phyloP scores from a whole-genome alignment of 2,329 filamentous ascomycete species.

The Cladosporium sp. region DNA sequence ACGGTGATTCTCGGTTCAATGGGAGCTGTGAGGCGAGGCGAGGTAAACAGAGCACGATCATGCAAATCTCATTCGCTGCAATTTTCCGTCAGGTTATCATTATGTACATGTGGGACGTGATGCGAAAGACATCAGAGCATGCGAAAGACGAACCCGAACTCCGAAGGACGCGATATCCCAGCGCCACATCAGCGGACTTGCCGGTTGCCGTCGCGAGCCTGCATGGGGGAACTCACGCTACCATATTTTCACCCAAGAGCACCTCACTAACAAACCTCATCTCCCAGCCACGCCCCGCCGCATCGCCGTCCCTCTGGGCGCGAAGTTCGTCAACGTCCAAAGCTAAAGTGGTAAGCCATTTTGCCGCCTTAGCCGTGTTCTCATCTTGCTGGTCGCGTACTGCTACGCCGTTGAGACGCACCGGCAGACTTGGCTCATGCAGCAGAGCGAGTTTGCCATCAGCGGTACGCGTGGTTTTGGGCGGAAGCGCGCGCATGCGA shows the following conservation, averaged over 20 bases:
- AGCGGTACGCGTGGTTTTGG: constrained; percentile 30
- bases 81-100: too few species aligned
- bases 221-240: not conserved
- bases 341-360: constrained; percentile 18
- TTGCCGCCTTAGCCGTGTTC: constrained; percentile 12
- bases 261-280: constrained; percentile 18
- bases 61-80: too few species aligned
- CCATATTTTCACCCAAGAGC: constrained; percentile 16
- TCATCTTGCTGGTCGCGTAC: constrained; percentile 14
- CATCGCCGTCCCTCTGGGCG: constrained; percentile 14
- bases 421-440: constrained; percentile 9
- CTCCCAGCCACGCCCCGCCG: constrained; percentile 15
- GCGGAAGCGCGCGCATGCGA: constrained; percentile 48
- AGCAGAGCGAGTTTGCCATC: constrained; percentile 30
- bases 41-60: too few species aligned
- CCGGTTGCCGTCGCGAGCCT: not conserved
- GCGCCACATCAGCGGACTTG: not conserved
- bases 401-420: constrained; percentile 2
- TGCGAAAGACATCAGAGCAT: not conserved
- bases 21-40: too few species aligned
- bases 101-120: not conserved
- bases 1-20: not conserved
- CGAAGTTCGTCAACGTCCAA: constrained; percentile 14
- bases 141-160: not conserved
- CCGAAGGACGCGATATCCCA: too few species aligned